Evolutionary conservation across 1,284 basidiomycete species (phyloP).

Genomic region (Inonotus hispidus): DNA sequence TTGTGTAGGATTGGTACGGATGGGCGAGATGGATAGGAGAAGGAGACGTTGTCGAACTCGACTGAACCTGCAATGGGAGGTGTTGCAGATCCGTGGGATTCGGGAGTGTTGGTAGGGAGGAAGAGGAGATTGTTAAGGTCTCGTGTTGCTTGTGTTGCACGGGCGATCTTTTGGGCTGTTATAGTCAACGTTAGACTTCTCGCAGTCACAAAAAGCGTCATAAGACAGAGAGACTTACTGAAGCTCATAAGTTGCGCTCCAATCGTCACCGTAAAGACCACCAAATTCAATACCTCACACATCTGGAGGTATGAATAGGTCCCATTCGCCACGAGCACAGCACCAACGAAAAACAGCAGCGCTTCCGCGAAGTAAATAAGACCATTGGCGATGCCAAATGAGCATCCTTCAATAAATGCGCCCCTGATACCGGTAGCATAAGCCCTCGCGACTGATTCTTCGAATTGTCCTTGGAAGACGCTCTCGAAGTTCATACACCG

Average conservation of each 20-base stretch:
- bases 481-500: slow-evolving; percentile 85
- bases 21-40: slow-evolving; percentile 80
- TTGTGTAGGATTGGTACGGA: slow-evolving; percentile 65
- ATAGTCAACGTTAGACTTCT: slow-evolving; percentile 17
- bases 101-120: slow-evolving; percentile 56
- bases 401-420: slow-evolving; percentile 81
- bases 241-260: slow-evolving; percentile 86
- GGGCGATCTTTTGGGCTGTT: slow-evolving; percentile 73
- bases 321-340: slow-evolving; percentile 75
- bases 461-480: slow-evolving; percentile 69
- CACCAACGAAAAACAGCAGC: slow-evolving; percentile 86
- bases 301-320: slow-evolving; percentile 83
- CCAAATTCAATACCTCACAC: slow-evolving; percentile 86
- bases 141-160: slow-evolving; percentile 72
- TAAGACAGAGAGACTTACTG: slow-evolving; percentile 48
- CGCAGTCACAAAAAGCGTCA: background rate
- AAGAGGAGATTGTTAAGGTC: slow-evolving; percentile 71
- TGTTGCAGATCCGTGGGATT: slow-evolving; percentile 61
- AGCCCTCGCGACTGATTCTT: slow-evolving; percentile 54
- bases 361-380: slow-evolving; percentile 88
- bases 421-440: slow-evolving; percentile 67
- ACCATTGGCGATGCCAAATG: slow-evolving; percentile 74
- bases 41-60: slow-evolving; percentile 65
- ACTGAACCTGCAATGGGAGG: slow-evolving; percentile 64
- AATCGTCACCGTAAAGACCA: slow-evolving; percentile 92